phyloP scores from a whole-genome alignment of 2,329 filamentous ascomycete species.

The Hansfordia pulvinata region DNA sequence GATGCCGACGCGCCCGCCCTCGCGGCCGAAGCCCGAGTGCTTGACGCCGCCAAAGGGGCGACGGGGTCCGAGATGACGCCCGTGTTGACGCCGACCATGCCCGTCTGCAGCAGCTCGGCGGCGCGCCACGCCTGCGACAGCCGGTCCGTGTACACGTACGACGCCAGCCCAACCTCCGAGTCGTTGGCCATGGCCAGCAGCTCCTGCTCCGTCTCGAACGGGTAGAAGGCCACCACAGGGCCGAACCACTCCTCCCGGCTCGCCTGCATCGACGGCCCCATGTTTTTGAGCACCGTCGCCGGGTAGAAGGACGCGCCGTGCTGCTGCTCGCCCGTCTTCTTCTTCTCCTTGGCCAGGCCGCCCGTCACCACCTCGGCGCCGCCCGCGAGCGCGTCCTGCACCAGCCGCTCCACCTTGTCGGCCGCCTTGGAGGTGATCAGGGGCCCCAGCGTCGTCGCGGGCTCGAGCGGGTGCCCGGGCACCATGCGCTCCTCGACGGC shows the following conservation, averaged over 20 bases:
- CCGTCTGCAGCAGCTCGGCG: constrained; percentile 57
- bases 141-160: constrained; percentile 70
- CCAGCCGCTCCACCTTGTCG: constrained; percentile 61
- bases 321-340: no score
- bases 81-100: constrained; percentile 73
- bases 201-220: constrained; percentile 74
- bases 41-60: constrained; percentile 63
- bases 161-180: constrained; percentile 71
- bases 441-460: constrained; percentile 59
- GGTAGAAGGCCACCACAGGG: constrained; percentile 73
- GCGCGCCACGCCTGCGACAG: constrained; percentile 41
- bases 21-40: constrained; percentile 61
- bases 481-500: constrained; percentile 40
- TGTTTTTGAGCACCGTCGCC: constrained; percentile 73
- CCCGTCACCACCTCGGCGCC: constrained; percentile 60
- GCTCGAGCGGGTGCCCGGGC: constrained; percentile 54
- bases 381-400: constrained; percentile 61
- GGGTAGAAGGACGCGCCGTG: constrained; percentile 74
- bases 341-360: no score
- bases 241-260: constrained; percentile 83
- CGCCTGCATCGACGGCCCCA: constrained; percentile 69
- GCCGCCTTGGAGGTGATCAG: constrained; percentile 71
- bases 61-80: constrained; percentile 43
- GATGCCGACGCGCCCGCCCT: constrained; percentile 40
- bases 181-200: constrained; percentile 69